A percentile compares a stretch with the other conserved stretches of the same genome.
Evolutionary conservation across 2,329 filamentous ascomycete genomes (phyloP).

Genomic region (Podosphaera fusca): DNA sequence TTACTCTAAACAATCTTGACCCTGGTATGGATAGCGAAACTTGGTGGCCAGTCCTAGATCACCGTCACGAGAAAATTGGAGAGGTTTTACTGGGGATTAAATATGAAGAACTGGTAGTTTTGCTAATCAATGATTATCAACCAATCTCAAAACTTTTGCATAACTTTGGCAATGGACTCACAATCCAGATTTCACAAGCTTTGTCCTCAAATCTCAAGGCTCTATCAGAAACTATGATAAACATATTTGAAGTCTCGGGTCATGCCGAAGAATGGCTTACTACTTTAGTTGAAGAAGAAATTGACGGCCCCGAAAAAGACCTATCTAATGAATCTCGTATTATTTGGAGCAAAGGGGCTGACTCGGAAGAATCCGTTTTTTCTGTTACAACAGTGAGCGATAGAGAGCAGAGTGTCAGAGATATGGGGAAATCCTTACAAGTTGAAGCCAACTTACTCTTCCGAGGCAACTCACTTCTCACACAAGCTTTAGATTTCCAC

Average conservation of each 20-base stretch:
- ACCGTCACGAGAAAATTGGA: conserved; percentile 51
- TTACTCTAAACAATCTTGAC: conserved; percentile 52
- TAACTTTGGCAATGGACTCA: conserved; percentile 62
- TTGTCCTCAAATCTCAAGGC: conserved; percentile 55
- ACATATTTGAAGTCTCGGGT: conserved; percentile 87
- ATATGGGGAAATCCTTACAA: conserved; percentile 57
- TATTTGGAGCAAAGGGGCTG: conserved; percentile 47
- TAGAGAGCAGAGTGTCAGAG: conserved; percentile 47
- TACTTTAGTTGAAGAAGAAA: conserved; percentile 85
- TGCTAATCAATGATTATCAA: conserved; percentile 69
- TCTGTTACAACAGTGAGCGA: conserved; percentile 26
- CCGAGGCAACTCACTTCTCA: conserved; percentile 80
- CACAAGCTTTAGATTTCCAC: conserved; percentile 80
- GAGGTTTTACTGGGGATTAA: conserved; percentile 66
- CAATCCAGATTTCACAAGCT: conserved; percentile 59
- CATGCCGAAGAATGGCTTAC: conserved; percentile 74
- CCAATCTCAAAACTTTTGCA: conserved; percentile 65
- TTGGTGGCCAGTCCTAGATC: conserved; percentile 67
- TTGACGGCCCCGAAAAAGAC: conserved; percentile 76
- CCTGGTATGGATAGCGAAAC: conserved; percentile 59
- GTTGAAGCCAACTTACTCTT: conserved; percentile 89
- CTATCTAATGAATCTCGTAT: conserved; percentile 43
- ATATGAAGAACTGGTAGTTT: conserved; percentile 72
- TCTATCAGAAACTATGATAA: conserved; percentile 68
- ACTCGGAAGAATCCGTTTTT: conserved; percentile 45